Conservation (phyloP, 768 basidiomycete species). For the Austroboletus eburneus region DNA sequence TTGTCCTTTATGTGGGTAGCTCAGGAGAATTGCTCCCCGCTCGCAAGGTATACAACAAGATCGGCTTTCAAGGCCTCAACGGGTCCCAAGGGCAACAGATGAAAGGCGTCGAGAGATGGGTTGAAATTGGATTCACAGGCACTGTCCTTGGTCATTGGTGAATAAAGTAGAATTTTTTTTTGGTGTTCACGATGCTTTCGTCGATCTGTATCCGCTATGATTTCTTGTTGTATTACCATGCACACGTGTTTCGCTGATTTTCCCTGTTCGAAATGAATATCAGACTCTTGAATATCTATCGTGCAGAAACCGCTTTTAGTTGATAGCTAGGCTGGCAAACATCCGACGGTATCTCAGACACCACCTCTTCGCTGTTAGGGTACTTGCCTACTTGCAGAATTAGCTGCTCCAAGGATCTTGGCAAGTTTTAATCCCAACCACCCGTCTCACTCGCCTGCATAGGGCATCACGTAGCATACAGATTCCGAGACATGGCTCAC, state of each 20-base stretch:
- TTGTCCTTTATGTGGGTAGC: slow-evolving; percentile 59
- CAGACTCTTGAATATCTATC: too few relatives aligned
- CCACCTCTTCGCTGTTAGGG: too few relatives aligned
- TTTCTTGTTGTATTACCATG: too few relatives aligned
- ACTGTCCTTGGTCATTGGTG: slow-evolving; percentile 19
- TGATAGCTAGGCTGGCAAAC: too few relatives aligned
- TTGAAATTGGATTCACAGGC: slow-evolving; percentile 15
- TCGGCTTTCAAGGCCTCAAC: slow-evolving; percentile 21
- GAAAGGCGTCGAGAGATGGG: slow-evolving; percentile 15
- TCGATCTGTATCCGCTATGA: too few relatives aligned
- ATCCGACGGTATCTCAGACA: too few relatives aligned
- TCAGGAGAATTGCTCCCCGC: slow-evolving; percentile 13
- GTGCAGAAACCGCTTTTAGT: too few relatives aligned
- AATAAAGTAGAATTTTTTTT: too few relatives aligned
- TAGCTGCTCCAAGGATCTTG: not conserved
- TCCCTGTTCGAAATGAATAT: too few relatives aligned
- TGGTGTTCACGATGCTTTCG: too few relatives aligned
- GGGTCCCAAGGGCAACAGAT: not conserved
- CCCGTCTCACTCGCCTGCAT: not conserved
- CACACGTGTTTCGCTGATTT: too few relatives aligned
- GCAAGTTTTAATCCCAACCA: not conserved
- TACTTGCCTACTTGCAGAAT: too few relatives aligned
- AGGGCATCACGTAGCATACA: not conserved
- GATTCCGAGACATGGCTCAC: slow-evolving; percentile 14
- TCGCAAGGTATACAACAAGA: slow-evolving; percentile 18